phyloP scores from a whole-genome alignment of 257 asterid genomes.

The Leptodermis oblonga region DNA sequence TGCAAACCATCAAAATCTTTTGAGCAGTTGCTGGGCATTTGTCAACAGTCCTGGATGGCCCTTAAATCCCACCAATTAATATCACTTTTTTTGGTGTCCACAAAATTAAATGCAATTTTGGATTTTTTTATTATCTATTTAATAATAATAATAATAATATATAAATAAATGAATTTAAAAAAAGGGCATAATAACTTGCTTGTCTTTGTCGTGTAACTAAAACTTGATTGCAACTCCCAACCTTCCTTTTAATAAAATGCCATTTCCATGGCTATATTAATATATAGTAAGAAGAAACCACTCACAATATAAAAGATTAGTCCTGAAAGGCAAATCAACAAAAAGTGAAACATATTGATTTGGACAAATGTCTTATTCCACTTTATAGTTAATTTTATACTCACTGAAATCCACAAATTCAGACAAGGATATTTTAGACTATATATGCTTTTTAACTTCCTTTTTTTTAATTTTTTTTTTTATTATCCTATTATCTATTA shows the following conservation, averaged over 20 bases:
- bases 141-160: too few relatives aligned
- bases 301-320: slow-evolving; percentile 7
- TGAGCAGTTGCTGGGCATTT: neutral
- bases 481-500: too few relatives aligned
- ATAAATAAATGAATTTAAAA: too few relatives aligned
- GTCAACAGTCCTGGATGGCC: neutral
- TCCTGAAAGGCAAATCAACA: slow-evolving; percentile 16
- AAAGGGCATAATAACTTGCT: neutral
- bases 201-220: slow-evolving; percentile 9
- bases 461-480: too few relatives aligned
- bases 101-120: neutral
- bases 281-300: too few relatives aligned
- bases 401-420: too few relatives aligned
- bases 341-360: slow-evolving; percentile 8
- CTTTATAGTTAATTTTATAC: too few relatives aligned
- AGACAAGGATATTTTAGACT: too few relatives aligned
- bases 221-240: slow-evolving; percentile 19
- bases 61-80: neutral
- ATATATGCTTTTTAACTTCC: too few relatives aligned
- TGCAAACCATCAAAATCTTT: too few relatives aligned
- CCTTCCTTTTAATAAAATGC: neutral
- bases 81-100: neutral
- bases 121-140: too few relatives aligned
- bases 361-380: neutral
- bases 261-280: slow-evolving; percentile 3